Evolutionary conservation across 2,329 filamentous ascomycete genomes (phyloP), one percentile per base, ranked within the genome.

Genomic region (Elsinoe arachidis): DNA sequence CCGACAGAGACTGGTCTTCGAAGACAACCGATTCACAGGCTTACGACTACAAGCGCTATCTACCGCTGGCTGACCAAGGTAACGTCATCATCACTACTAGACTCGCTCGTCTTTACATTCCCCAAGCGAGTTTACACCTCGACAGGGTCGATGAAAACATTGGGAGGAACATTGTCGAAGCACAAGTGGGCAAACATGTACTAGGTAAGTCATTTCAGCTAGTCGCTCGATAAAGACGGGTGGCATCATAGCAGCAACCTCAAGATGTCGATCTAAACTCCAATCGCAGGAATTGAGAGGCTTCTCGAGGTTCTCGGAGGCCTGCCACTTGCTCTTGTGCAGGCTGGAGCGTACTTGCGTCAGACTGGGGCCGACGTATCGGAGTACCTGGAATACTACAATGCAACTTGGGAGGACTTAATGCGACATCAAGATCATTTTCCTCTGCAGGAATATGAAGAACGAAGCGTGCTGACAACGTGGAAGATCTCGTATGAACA

Each of bases 401-500:
- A 59, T 17, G 53, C 44, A 17, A 56, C 26, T 10, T 60, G 57
- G 61, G 21, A 51, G n/a, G 30, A 46, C 10, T 39, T 62, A 14
- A 59, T 59, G 47, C 15, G 11, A 5, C 19, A 47, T n/a, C 19
- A 47, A 11, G 17, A 47, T 11, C n/a, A 47, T 5, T 47, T 30
- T 11, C 10, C 23, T 6, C 5, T 47, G 6, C 17, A 11, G n/a
- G 43, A 47, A 11, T 47, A 47, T n/a, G 19, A 5, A 11, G 43
- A 65, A 10, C 59, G 64, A 46, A 68, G 60, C 58, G 58, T 70
- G 49, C 63, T 66, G 60, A 68, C 64, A 17, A 70, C 66, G n/a
- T 70, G 64, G 68, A 63, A 61, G 15, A 65, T 70, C 34, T 69
- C 64, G 6, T 69, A 68, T 59, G 58, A 69, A 23, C 64, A 66